A percentile compares a stretch with the other conserved stretches of the same genome.
These are phyloP conservation scores for Monilinia polystroma DNA, from an alignment of 2,329 filamentous ascomycete species.

Conservation along the genomic window DNA sequence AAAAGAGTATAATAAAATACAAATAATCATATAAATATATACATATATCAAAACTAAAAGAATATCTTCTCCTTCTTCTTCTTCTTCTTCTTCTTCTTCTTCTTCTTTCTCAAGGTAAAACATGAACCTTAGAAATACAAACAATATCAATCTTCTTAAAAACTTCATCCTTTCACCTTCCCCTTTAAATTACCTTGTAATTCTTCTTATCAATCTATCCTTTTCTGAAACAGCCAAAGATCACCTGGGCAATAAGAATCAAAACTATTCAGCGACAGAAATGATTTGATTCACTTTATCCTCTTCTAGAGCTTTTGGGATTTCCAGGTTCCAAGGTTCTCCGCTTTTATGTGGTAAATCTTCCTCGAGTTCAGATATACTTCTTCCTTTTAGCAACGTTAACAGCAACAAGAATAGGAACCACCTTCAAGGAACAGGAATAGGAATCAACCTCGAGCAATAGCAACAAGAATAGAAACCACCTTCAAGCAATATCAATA, in stretches of 20 bases:
- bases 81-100: no score
- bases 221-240: background rate
- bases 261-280: background rate
- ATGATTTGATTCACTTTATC: background rate
- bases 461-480: background rate
- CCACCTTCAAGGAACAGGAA: background rate
- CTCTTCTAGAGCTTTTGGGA: background rate
- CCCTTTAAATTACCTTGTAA: background rate
- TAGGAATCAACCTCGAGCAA: no score
- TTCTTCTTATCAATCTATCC: background rate
- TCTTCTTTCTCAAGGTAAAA: background rate
- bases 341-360: conserved; percentile 4
- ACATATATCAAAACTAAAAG: background rate
- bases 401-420: background rate
- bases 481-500: no score
- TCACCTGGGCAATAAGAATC: background rate
- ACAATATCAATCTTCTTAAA: background rate
- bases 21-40: background rate
- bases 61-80: background rate
- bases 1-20: no score
- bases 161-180: conserved; percentile 3
- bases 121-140: background rate
- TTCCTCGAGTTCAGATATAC: background rate
- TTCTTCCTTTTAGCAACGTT: background rate
- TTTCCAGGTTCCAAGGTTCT: background rate